Evolutionary conservation across 495 filamentous ascomycete genomes (phyloP).

Genomic region (Sordaria brevicollis): DNA sequence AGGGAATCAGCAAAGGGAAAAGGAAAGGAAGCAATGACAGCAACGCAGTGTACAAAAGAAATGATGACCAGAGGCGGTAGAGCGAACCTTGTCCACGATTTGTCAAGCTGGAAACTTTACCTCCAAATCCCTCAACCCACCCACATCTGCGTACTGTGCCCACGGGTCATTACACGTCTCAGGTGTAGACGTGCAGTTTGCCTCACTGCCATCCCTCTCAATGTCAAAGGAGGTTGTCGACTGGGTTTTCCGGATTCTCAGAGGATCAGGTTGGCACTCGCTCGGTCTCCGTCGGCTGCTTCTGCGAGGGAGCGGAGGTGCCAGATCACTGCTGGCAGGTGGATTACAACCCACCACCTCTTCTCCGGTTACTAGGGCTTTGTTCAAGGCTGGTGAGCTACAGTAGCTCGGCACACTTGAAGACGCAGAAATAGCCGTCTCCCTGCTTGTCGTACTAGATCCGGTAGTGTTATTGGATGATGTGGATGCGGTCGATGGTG

Average conservation of each 20-base stretch:
- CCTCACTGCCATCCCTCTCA: neutral
- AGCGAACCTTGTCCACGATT: neutral
- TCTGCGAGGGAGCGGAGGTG: conserved; percentile 8
- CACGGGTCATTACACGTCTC: conserved; percentile 13
- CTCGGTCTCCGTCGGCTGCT: conserved; percentile 8
- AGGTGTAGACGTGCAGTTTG: neutral
- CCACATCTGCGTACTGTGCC: conserved; percentile 24
- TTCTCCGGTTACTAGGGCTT: neutral
- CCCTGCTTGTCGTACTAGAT: conserved; percentile 8
- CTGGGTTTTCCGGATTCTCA: conserved; percentile 11
- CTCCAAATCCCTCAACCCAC: conserved; percentile 17
- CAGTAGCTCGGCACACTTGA: conserved; percentile 5
- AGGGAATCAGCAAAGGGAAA: too few relatives aligned
- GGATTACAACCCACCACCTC: neutral
- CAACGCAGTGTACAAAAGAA: neutral
- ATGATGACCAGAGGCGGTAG: neutral
- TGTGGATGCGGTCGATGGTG: conserved; percentile 17
- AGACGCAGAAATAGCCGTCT: conserved; percentile 2
- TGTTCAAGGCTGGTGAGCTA: neutral
- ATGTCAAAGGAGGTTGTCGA: neutral
- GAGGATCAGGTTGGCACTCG: conserved; percentile 8
- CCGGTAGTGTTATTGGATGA: conserved; percentile 14
- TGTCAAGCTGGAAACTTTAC: neutral
- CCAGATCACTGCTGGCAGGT: neutral
- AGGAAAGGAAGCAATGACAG: too few relatives aligned